Evolutionary conservation across 148 eudicot genomes (phyloP).

Genomic region (Nepenthes mirabilis): DNA sequence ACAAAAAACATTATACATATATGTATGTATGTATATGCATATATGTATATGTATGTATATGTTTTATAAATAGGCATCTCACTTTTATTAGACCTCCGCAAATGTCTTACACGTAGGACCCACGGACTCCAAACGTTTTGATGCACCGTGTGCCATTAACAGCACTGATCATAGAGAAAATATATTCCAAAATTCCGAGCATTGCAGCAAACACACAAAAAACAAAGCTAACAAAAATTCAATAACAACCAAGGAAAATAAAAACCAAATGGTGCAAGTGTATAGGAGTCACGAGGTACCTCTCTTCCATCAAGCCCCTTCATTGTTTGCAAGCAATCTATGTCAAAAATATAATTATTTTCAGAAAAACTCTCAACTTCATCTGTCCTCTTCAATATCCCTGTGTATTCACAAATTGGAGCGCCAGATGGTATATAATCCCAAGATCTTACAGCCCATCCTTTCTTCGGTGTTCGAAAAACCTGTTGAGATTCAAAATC

Average conservation of each 20-base stretch:
- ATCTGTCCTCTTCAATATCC: conserved; percentile 32
- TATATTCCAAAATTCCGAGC: too few relatives aligned
- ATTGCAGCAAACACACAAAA: background rate
- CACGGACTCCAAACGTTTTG: too few relatives aligned
- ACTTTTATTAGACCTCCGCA: too few relatives aligned
- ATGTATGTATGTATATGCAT: too few relatives aligned
- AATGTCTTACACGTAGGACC: too few relatives aligned
- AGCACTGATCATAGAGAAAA: too few relatives aligned
- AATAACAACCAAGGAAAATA: too few relatives aligned
- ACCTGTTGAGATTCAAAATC: conserved; percentile 27
- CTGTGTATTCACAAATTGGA: conserved; percentile 41
- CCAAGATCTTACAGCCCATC: conserved; percentile 48
- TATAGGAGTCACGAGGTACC: conserved; percentile 12
- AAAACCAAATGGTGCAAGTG: too few relatives aligned
- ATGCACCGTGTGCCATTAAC: too few relatives aligned
- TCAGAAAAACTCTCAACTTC: conserved; percentile 32
- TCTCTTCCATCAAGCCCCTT: conserved; percentile 50
- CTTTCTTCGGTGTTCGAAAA: conserved; percentile 51
- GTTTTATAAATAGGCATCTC: too few relatives aligned
- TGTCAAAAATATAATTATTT: conserved; percentile 36
- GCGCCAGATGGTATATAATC: conserved; percentile 44
- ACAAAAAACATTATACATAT: too few relatives aligned
- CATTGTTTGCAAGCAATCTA: conserved; percentile 56
- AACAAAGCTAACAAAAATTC: background rate
- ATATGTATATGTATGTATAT: too few relatives aligned